Percentiles rank a stretch among this genome's conserved stretches.
phyloP scores from a whole-genome alignment of 2,329 filamentous ascomycete species.

The Microdochium trichocladiopsis region DNA sequence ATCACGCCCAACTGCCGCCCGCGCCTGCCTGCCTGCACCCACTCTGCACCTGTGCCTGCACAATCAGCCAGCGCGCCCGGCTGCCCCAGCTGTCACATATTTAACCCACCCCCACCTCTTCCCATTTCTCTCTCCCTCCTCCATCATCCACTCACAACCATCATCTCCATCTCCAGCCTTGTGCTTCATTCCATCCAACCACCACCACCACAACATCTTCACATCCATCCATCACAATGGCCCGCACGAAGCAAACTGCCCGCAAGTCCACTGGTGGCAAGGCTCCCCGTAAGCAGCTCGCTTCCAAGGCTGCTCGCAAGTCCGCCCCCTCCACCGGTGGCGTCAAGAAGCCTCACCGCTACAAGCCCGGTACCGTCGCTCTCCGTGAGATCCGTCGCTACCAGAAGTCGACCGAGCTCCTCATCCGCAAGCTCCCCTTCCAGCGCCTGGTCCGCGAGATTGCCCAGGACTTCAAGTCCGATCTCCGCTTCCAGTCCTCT shows the following conservation, averaged over 20 bases:
- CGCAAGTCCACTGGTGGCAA: slow-evolving; percentile 76
- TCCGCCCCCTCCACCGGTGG: slow-evolving; percentile 92
- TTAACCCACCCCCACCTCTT: slow-evolving; percentile 22
- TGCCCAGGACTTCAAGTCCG: slow-evolving; percentile 89
- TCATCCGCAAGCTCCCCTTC: slow-evolving; percentile 97
- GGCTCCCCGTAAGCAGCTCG: slow-evolving; percentile 89
- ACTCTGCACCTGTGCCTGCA: neutral
- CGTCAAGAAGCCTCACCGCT: slow-evolving; percentile 91
- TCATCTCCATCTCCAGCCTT: slow-evolving; percentile 15
- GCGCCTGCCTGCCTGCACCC: slow-evolving; percentile 1
- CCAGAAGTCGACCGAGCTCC: slow-evolving; percentile 93
- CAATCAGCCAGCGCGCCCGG: slow-evolving; percentile 19
- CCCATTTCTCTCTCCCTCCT: slow-evolving; percentile 12
- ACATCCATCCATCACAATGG: slow-evolving; percentile 40
- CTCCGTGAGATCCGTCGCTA: slow-evolving; percentile 98
- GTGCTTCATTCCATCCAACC: slow-evolving; percentile 14
- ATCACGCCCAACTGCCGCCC: neutral
- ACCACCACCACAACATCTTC: slow-evolving; percentile 11
- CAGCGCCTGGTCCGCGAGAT: slow-evolving; percentile 97
- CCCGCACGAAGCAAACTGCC: slow-evolving; percentile 60
- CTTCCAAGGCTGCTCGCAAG: slow-evolving; percentile 98
- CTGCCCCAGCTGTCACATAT: slow-evolving; percentile 15
- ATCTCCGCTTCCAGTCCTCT: slow-evolving; percentile 95
- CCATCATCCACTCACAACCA: slow-evolving; percentile 13
- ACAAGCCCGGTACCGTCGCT: slow-evolving; percentile 92